Conservation (phyloP, 1,284 basidiomycete genomes). For the Sporisorium reilianum region DNA sequence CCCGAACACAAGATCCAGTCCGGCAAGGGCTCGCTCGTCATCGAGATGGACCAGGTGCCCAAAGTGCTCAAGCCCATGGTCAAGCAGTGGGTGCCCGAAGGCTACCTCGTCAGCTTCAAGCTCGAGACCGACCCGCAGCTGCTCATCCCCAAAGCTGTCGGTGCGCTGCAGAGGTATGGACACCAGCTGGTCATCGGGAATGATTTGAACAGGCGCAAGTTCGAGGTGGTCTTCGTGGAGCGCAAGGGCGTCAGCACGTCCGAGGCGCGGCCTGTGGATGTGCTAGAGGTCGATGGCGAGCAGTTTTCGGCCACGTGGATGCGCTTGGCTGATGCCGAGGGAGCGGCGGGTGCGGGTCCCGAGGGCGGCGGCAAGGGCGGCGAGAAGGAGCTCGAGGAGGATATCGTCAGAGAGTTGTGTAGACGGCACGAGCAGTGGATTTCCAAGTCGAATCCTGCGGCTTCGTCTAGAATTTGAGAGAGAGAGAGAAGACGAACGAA, state of each 20-base stretch:
- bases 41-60: slow-evolving; percentile 99
- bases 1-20: slow-evolving; percentile 99
- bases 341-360: neutral
- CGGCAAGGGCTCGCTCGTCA: slow-evolving; percentile 83
- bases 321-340: slow-evolving; percentile 72
- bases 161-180: slow-evolving; percentile 89
- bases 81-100: slow-evolving; percentile 90
- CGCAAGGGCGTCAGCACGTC: slow-evolving; percentile 22
- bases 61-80: slow-evolving; percentile 94
- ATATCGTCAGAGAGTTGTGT: slow-evolving; percentile 83
- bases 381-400: slow-evolving; percentile 83
- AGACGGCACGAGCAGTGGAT: slow-evolving; percentile 81
- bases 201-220: slow-evolving; percentile 87
- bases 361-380: slow-evolving; percentile 62
- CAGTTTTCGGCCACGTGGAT: slow-evolving; percentile 80
- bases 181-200: slow-evolving; percentile 98
- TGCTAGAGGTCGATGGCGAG: slow-evolving; percentile 35
- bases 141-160: slow-evolving; percentile 89
- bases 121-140: slow-evolving; percentile 89
- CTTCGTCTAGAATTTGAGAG: slow-evolving; percentile 20
- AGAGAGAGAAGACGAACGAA: too few species aligned
- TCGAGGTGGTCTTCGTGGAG: slow-evolving; percentile 88
- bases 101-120: slow-evolving; percentile 97
- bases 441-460: slow-evolving; percentile 6
- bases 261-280: neutral